Percentiles rank a stretch among this genome's conserved stretches.
These are phyloP conservation scores for Skeletonema tropicum DNA, from an alignment of 108 stramenopile genomes.

Conservation along the genomic window DNA sequence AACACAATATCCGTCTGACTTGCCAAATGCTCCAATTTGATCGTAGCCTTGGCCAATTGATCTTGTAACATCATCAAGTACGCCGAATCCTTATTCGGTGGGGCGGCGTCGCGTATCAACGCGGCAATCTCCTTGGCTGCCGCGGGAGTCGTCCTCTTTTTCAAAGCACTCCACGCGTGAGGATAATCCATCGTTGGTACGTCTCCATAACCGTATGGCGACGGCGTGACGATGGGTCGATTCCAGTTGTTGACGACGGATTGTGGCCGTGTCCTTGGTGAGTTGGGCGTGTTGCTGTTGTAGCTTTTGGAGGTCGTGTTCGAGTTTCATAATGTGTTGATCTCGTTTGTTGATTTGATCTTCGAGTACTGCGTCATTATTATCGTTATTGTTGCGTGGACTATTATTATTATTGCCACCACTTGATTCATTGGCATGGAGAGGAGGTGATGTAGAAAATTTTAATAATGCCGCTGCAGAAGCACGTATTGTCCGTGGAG, in stretches of 20 bases:
- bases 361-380: slow-evolving; percentile 22
- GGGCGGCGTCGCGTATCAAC: slow-evolving; percentile 49
- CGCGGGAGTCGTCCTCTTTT: slow-evolving; percentile 27
- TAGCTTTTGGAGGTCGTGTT: slow-evolving; percentile 21
- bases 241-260: slow-evolving; percentile 45
- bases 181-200: slow-evolving; percentile 46
- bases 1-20: slow-evolving; percentile 46
- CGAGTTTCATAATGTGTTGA: slow-evolving; percentile 30
- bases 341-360: slow-evolving; percentile 30
- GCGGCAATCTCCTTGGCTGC: slow-evolving; percentile 45
- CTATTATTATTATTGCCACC: not conserved
- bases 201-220: slow-evolving; percentile 34
- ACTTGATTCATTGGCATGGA: not conserved
- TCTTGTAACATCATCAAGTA: slow-evolving; percentile 50
- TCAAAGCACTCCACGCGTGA: slow-evolving; percentile 36
- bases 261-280: slow-evolving; percentile 26
- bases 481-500: slow-evolving; percentile 36
- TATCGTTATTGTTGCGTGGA: not conserved
- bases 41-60: slow-evolving; percentile 43
- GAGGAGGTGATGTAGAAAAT: slow-evolving; percentile 21
- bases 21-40: slow-evolving; percentile 41
- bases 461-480: slow-evolving; percentile 29
- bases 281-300: slow-evolving; percentile 22
- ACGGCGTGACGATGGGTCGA: slow-evolving; percentile 39
- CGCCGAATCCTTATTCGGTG: slow-evolving; percentile 41